phyloP scores from a whole-genome alignment of 2,329 filamentous ascomycete species.

The Pseudocercospora fuligena region DNA sequence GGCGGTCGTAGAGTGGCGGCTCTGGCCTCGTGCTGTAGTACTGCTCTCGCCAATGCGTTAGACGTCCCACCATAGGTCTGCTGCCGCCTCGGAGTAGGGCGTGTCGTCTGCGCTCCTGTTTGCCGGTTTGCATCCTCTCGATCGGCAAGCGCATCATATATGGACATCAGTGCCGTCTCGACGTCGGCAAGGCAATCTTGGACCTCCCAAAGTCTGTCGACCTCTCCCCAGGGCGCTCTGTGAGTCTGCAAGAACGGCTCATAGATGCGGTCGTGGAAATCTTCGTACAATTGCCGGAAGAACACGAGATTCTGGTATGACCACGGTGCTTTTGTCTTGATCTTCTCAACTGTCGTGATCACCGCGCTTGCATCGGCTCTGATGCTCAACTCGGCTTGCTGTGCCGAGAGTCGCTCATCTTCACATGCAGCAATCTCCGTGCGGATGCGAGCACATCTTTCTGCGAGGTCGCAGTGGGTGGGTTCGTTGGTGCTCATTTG shows the following conservation, averaged over 20 bases:
- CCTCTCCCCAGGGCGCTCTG: neutral
- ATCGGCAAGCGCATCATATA: neutral
- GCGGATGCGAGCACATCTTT: neutral
- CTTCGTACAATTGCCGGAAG: neutral
- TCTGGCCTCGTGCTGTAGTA: neutral
- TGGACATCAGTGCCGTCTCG: neutral
- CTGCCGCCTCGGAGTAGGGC: neutral
- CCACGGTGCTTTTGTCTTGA: neutral
- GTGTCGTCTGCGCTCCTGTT: neutral
- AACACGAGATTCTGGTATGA: neutral
- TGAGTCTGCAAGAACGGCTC: conserved; percentile 1
- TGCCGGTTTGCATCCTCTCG: neutral
- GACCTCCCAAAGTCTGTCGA: conserved; percentile 6
- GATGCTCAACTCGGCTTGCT: conserved; percentile 8
- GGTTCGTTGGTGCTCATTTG: neutral
- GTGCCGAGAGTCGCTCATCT: neutral
- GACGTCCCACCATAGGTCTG: neutral
- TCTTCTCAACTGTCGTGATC: neutral
- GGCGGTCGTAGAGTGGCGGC: neutral
- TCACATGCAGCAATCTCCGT: neutral
- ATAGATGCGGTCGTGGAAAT: neutral
- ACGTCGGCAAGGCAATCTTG: conserved; percentile 4
- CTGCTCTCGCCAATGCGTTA: neutral
- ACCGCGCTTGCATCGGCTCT: conserved; percentile 6
- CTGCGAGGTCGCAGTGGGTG: neutral